Conservation (phyloP, 2,329 filamentous ascomycete genomes). For the Verticillium nonalfalfae region DNA sequence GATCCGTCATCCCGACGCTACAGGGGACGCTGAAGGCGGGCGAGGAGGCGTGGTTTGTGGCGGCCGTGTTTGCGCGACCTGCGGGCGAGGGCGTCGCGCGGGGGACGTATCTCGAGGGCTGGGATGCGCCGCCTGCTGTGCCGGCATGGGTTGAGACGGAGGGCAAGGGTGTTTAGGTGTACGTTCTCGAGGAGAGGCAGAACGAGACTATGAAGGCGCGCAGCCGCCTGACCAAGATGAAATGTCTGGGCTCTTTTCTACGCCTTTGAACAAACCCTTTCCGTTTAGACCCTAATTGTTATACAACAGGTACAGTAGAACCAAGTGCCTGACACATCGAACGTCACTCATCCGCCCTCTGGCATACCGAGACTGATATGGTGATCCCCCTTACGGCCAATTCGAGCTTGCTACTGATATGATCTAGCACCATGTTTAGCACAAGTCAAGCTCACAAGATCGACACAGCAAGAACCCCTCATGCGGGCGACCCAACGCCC, state of each 20-base stretch:
- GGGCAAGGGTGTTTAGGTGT: constrained; percentile 27
- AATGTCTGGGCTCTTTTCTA: no score
- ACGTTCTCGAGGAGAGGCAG: no score
- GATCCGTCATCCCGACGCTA: constrained; percentile 66
- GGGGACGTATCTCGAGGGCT: constrained; percentile 51
- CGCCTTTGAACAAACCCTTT: no score
- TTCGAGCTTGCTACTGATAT: no score
- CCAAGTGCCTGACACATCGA: no score
- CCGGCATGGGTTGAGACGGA: constrained; percentile 54
- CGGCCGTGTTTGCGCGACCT: constrained; percentile 66
- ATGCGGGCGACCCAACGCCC: background rate
- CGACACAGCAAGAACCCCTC: background rate
- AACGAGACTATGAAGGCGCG: no score
- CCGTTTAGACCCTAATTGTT: no score
- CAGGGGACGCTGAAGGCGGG: constrained; percentile 54
- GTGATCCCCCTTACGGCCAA: no score
- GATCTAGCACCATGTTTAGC: background rate
- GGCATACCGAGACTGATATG: no score
- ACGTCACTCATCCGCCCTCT: no score
- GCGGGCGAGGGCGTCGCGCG: constrained; percentile 43
- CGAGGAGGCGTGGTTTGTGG: constrained; percentile 59
- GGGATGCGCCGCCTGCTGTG: constrained; percentile 51
- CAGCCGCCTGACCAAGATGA: no score
- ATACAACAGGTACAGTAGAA: no score
- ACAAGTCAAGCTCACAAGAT: background rate